Conservation (phyloP, 78 protist genomes). For the Dictyostelium citrinum region DNA sequence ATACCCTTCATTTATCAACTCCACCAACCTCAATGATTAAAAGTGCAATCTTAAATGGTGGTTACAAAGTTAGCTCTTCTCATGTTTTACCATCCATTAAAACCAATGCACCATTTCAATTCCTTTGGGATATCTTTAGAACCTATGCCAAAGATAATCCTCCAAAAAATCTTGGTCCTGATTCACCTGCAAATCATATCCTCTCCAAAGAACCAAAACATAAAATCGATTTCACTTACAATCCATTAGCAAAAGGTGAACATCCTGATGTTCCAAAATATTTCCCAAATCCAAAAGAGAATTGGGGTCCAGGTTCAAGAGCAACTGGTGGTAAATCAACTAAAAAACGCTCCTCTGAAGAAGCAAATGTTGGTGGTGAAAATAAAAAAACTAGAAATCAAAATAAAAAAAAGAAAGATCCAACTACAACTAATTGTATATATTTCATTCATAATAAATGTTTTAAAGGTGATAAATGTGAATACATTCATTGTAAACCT, state of each 20-base stretch:
- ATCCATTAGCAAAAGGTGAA: slow-evolving; percentile 58
- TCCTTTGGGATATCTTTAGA: slow-evolving; percentile 85
- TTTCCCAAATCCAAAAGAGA: slow-evolving; percentile 70
- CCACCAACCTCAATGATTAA: neutral
- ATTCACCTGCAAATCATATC: slow-evolving; percentile 57
- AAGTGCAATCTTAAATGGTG: slow-evolving; percentile 84
- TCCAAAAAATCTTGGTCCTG: slow-evolving; percentile 27
- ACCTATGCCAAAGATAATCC: slow-evolving; percentile 51
- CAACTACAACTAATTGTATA: neutral
- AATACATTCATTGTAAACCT: slow-evolving; percentile 3
- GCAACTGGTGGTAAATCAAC: slow-evolving; percentile 21
- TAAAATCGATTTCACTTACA: slow-evolving; percentile 44
- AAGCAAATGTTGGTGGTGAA: neutral
- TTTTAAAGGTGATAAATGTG: slow-evolving; percentile 36
- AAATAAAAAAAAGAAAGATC: slow-evolving; percentile 1
- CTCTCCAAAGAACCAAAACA: slow-evolving; percentile 20
- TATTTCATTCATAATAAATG: neutral
- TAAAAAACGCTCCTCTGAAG: neutral
- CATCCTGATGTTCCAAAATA: slow-evolving; percentile 72
- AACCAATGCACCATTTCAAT: slow-evolving; percentile 88
- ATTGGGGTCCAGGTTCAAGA: slow-evolving; percentile 85
- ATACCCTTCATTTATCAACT: slow-evolving; percentile 46
- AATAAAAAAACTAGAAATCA: neutral
- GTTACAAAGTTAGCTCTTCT: slow-evolving; percentile 86
- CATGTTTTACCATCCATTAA: slow-evolving; percentile 89